Evolutionary conservation across 2,329 filamentous ascomycete species (phyloP), one percentile per base, ranked within the genome.

Genomic region (Xylaria digitata): DNA sequence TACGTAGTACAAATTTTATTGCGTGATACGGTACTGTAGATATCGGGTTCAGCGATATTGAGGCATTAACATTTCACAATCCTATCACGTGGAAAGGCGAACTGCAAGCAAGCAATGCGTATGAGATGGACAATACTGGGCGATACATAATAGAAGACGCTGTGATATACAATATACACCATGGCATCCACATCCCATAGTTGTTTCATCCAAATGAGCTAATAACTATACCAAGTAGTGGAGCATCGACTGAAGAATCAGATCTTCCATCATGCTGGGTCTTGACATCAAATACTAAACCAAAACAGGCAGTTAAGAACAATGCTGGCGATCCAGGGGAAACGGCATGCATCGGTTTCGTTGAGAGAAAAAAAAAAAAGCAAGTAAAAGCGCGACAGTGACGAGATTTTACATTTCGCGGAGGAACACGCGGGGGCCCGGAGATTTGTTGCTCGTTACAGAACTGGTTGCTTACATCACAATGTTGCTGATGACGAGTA

Each of bases 271-370:
- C 53, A 42, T 45, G 40, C 53, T 40, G 62, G 62, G 30, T 53
- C 49, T 65, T 66, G 68, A 68, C 68, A 61, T 67, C 64, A 59
- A 66, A 59, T 49, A 21, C 68, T 70, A 70, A 34, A 32, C 66
- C 54, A 6, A 54, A 70, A 66, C 9, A 46, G 68, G 68, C 52
- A 70, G 68, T 61, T 55, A 37, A 56, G 19, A 43, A 50, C 21
- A 32, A 30, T 46, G 45, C 55, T 49, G 63, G 34, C 56, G 68
- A 68, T 66, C 59, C 50, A 40, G 56, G 56, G 19, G 50, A 46
- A 46, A 34, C 9, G 34, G 15, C 19, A 54, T 63, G 59, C 21
- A 61, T 59, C 66, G 63, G 32, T 55, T 34, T 42, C 45, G 52
- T 23, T 13, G 13, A 15, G 40, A 30, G 11, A 21, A 13, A 42